Base-by-base conservation (phyloP, 345 rosid species). In the Eucalyptus tenuipes region DNA sequence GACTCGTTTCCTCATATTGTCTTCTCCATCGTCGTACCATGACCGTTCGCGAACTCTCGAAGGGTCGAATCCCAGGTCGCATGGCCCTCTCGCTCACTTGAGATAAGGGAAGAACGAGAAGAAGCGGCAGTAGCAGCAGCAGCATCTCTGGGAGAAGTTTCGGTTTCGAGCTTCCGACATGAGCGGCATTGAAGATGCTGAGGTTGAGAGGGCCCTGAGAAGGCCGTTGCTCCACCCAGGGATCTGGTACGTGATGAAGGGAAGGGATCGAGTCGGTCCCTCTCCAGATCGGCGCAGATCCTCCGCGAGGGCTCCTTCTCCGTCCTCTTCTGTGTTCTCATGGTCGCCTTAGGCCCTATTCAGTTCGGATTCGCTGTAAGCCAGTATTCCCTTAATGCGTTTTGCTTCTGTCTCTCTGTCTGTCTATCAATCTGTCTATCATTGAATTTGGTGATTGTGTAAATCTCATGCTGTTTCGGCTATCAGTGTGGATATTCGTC, bases 341-440 rank as follows among this genome's bases (percentile, higher is more conserved):
- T 94, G 89, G 95, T 94, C 68, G 95, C 97, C 47, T 87, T 96
- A 33, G 96, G 98, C 42, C 96, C 98, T 22, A 91, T 96, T 92
- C 97, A 95, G 91, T 95, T 94, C 88, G 98, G 98, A 25, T 95
- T 96, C 92, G 93, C 98, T 13, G 96, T 96, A 91, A 66, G 81
- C 45, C 81, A 42, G 13, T 16, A 20, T 68, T 4, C 42, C 13
- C 80, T 16, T 68, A 17, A 71, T 49, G 42, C 6, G 13, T 29
- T 25, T 8, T 85, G 86, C 55, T 47, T 85, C 24, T 49, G 47
- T 81, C 49, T 33, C n/a, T 84, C 33, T 45, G 15, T 16, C 86
- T n/a, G 47, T 81, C 49, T 31, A 7, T 82, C 86, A 5, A 13
- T 47, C 86, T 29, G n/a, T 48, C 86, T 24, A 84, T 44, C n/a